These are phyloP conservation scores for Paramecium caudatum DNA, from an alignment of 73 alveolate species.

Conservation along the genomic window DNA sequence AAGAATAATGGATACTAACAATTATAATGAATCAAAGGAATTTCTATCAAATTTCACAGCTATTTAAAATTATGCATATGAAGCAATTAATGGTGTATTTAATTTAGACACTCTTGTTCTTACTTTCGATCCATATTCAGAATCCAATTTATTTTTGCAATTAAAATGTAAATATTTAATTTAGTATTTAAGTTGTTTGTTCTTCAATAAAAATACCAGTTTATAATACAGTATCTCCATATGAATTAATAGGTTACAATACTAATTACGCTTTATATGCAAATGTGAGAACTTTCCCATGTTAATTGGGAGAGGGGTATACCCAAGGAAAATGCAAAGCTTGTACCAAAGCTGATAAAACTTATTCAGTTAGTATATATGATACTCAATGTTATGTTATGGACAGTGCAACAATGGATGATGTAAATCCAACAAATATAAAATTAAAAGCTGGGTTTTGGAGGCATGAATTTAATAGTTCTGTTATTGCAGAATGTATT, in stretches of 20 bases:
- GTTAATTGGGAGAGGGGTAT: constrained; percentile 57
- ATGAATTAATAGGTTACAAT: neutral
- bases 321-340: constrained; percentile 44
- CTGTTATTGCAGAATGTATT: neutral
- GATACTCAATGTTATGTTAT: neutral
- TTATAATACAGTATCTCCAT: constrained; percentile 2
- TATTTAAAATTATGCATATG: neutral
- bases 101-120: neutral
- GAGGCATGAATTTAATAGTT: constrained; percentile 46
- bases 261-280: constrained; percentile 44
- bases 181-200: constrained; percentile 4
- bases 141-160: neutral
- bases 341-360: constrained; percentile 30
- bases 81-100: neutral
- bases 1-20: constrained; percentile 50
- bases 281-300: constrained; percentile 40
- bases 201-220: constrained; percentile 42
- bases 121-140: constrained; percentile 35
- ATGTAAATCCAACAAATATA: constrained; percentile 26
- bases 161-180: constrained; percentile 9
- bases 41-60: constrained; percentile 30
- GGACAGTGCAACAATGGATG: constrained; percentile 34
- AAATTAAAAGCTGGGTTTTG: constrained; percentile 10
- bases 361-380: constrained; percentile 26
- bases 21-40: constrained; percentile 28